Conservation (phyloP, 106 monocot species). For the Xerophyta viscosa region DNA sequence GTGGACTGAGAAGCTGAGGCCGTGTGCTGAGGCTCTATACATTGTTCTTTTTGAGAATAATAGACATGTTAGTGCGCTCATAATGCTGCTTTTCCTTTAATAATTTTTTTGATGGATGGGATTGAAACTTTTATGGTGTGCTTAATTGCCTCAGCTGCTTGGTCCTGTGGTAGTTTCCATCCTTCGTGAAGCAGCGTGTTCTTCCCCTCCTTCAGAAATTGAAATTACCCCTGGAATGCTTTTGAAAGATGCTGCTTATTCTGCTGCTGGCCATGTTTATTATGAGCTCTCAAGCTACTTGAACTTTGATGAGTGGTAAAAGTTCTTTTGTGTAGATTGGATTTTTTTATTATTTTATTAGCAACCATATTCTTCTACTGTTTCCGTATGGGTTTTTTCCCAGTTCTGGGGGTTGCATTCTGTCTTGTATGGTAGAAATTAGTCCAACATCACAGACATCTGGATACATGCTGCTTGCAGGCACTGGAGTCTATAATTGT, state of each 20-base stretch:
- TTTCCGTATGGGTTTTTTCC: no score
- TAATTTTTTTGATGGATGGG: background rate
- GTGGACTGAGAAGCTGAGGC: conserved; percentile 89
- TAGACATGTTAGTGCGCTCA: conserved; percentile 54
- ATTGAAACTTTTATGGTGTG: background rate
- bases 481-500: no score
- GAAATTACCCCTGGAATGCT: conserved; percentile 87
- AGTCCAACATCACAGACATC: no score
- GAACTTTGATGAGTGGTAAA: conserved; percentile 83
- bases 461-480: no score
- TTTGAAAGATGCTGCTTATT: conserved; percentile 95
- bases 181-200: conserved; percentile 74
- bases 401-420: no score
- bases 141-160: conserved; percentile 48
- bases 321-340: background rate
- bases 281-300: conserved; percentile 94
- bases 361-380: no score
- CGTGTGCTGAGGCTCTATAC: conserved; percentile 97
- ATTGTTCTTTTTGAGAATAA: conserved; percentile 94
- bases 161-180: conserved; percentile 84
- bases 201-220: conserved; percentile 55
- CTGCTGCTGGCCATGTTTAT: conserved; percentile 94
- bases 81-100: background rate
- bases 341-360: no score
- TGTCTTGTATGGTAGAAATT: no score